Base-by-base conservation (phyloP, 768 basidiomycete species). In the Trichaptum fuscoviolaceum region DNA sequence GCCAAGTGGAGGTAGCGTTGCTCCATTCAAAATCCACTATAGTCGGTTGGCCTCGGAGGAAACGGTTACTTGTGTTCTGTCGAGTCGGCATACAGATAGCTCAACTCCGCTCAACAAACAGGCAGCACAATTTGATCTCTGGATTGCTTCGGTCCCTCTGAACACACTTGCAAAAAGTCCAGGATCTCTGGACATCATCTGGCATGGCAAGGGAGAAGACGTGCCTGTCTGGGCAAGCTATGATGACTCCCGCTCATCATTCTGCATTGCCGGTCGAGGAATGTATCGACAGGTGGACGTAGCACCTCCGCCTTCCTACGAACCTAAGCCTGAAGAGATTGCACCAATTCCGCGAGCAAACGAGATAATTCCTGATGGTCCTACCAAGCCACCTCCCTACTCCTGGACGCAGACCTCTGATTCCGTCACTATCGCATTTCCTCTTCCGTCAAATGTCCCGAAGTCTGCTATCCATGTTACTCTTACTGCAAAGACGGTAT, bases 351-450 rank as follows among this genome's bases (percentile, higher is more conserved):
- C 93, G 20, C 84, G 86, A 62, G 73, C 77, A 7, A 82, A 79
- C 67, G 90, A 90, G 74, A 61, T 17, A 25, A 12, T 25, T 9
- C 2, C 59, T 17, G 81, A 79, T 67, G 74, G 89, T 59, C 78
- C 78, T 1, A 73, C 76, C 10, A 88, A 82, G 69, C 91, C 90
- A 2, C 85, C 87, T 27, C 91, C 95, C 0, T 98, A 95, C 76
- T 93, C 93, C 1, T 99, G 96, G 96, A 92, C 88, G 0, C 96
- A 99, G 73, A 88, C 90, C 4, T 75, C 85, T 0, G 93, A 95
- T 73, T 86, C 92, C 0, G 80, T 99, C 63, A 95, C 92, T 0
- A 76, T 99, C 58, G 89, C 88, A 0, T 88, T 99, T 72, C 87
- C 93, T 6, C 82, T 97, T n/a, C 93, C 93, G 1, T 84, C 90